Conservation (phyloP, 139 green algal genomes). For the Chlorella ohadii region DNA sequence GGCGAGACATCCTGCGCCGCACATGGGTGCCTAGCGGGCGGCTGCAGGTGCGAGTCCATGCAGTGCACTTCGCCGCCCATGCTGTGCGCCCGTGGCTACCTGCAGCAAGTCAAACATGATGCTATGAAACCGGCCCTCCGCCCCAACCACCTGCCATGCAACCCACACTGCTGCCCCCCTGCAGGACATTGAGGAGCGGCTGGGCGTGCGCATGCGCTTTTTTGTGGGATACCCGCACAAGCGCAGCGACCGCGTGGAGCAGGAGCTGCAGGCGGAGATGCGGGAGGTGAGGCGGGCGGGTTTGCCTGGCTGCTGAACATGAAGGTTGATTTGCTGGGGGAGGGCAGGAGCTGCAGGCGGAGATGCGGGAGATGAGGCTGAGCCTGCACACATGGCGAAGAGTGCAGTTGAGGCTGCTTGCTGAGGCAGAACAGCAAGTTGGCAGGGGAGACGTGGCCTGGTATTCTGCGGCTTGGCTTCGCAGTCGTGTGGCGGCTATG, state of each 20-base stretch:
- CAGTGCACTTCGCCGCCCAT: no score
- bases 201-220: conserved; percentile 56
- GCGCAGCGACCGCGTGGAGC: conserved; percentile 48
- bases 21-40: conserved; percentile 57
- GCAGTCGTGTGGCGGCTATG: no score
- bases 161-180: no score
- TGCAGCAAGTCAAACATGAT: no score
- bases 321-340: neutral
- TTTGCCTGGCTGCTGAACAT: neutral
- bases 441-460: no score
- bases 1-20: conserved; percentile 53
- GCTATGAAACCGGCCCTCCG: no score
- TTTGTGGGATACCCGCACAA: conserved; percentile 56
- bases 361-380: neutral
- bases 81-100: no score
- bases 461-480: no score
- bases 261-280: conserved; percentile 19
- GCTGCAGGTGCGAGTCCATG: neutral
- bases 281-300: neutral
- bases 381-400: neutral
- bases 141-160: no score
- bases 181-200: conserved; percentile 31
- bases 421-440: no score
- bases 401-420: no score
- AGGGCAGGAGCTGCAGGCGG: neutral